phyloP scores from a whole-genome alignment of 2,329 filamentous ascomycete genomes.

The Fusarium azukiicola region DNA sequence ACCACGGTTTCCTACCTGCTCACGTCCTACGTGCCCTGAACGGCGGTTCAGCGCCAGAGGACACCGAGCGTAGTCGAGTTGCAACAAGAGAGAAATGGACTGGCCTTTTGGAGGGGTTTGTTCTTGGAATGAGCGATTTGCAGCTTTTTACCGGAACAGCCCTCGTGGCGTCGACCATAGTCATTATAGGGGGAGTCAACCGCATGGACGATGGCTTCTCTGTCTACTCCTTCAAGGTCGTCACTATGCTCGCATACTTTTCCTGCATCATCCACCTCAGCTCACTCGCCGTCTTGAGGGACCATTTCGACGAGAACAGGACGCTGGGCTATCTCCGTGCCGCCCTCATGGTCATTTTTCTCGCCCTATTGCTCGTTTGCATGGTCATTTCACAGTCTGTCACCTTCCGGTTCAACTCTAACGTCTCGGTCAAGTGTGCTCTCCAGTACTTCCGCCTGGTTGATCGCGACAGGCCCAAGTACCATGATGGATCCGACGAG shows the following conservation, averaged over 20 bases:
- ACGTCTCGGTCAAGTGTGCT: not conserved
- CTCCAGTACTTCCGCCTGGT: not conserved
- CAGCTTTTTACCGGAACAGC: not conserved
- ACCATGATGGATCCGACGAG: not conserved
- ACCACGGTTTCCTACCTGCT: too few relatives aligned
- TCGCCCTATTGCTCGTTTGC: not conserved
- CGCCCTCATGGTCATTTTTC: not conserved
- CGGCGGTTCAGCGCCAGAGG: too few relatives aligned
- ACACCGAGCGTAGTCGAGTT: too few relatives aligned
- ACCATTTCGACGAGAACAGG: not conserved
- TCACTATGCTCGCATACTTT: not conserved
- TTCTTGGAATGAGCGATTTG: not conserved
- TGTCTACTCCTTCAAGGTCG: conserved; percentile 1
- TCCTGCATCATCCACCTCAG: conserved; percentile 1
- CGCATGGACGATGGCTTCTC: not conserved
- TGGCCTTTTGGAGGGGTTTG: not conserved
- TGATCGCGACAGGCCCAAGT: not conserved
- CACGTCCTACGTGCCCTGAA: too few relatives aligned
- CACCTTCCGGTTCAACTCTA: not conserved
- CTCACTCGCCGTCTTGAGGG: not conserved
- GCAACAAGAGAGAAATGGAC: not conserved
- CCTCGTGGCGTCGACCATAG: not conserved
- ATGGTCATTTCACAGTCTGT: not conserved
- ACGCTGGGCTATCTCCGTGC: not conserved
- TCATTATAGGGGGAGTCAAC: not conserved